Percentiles rank a stretch among this genome's conserved stretches.
phyloP scores from a whole-genome alignment of 2,329 filamentous ascomycete species.

The Aureobasidium subglaciale region DNA sequence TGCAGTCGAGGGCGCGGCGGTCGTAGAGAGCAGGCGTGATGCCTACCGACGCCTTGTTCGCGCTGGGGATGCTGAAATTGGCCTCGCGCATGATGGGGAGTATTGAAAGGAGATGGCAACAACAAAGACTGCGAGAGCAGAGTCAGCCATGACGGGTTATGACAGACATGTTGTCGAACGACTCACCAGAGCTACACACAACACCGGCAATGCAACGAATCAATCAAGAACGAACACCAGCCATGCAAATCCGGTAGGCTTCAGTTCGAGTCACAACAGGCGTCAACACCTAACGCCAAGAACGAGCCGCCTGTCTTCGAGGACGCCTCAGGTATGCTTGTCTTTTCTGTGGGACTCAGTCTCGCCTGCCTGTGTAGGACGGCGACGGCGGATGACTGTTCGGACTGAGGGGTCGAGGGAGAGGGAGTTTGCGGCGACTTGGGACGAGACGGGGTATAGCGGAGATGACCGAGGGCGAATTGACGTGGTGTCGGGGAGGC shows the following conservation, averaged over 20 bases:
- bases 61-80: conserved; percentile 98
- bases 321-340: not conserved
- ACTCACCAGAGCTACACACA: conserved; percentile 11
- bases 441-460: not conserved
- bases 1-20: conserved; percentile 93
- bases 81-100: conserved; percentile 85
- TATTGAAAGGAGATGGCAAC: conserved; percentile 9
- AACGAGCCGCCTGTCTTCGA: not conserved
- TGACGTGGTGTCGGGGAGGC: not conserved
- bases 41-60: conserved; percentile 98
- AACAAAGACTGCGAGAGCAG: conserved; percentile 12
- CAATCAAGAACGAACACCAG: conserved; percentile 12
- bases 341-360: not conserved
- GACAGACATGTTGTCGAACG: not conserved
- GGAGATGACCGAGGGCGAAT: conserved; percentile 2
- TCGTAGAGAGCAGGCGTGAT: conserved; percentile 98
- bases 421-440: not conserved
- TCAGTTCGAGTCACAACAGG: conserved; percentile 5
- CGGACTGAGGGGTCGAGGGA: not conserved
- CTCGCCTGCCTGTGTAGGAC: not conserved
- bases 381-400: not conserved
- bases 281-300: conserved; percentile 10
- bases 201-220: conserved; percentile 12
- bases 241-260: conserved; percentile 9
- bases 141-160: conserved; percentile 9